A percentile compares a stretch with the other conserved stretches of the same genome.
Evolutionary conservation across 257 asterid species (phyloP).

Genomic region (Paraleonurus japonicus): DNA sequence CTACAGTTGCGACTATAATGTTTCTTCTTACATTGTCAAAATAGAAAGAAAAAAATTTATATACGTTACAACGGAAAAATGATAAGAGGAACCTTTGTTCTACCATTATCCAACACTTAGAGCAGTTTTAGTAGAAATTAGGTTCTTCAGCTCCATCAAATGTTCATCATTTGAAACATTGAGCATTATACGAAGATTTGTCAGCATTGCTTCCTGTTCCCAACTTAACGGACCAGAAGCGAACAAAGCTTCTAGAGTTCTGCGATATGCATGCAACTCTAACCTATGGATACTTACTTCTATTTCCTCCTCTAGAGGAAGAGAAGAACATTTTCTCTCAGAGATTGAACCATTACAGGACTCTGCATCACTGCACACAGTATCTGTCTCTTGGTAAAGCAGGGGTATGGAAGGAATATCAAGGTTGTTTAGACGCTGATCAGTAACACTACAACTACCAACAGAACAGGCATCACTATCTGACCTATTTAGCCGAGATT

Average conservation of each 20-base stretch:
- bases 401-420: constrained; percentile 30
- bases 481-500: constrained; percentile 37
- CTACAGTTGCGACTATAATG: constrained; percentile 34
- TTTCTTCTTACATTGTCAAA: constrained; percentile 41
- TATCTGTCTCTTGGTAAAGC: constrained; percentile 41
- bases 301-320: constrained; percentile 52
- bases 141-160: constrained; percentile 75
- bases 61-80: constrained; percentile 23
- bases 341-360: constrained; percentile 44
- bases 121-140: constrained; percentile 56
- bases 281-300: constrained; percentile 58
- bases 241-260: constrained; percentile 72
- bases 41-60: constrained; percentile 22
- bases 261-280: constrained; percentile 80
- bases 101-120: constrained; percentile 39
- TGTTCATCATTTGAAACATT: constrained; percentile 91
- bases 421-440: constrained; percentile 37
- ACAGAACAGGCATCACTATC: constrained; percentile 68
- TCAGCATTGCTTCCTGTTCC: constrained; percentile 82
- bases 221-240: constrained; percentile 93
- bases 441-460: constrained; percentile 79
- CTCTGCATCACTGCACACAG: constrained; percentile 62
- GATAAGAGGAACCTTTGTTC: constrained; percentile 16
- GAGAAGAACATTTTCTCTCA: constrained; percentile 43
- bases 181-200: constrained; percentile 82